phyloP scores from a whole-genome alignment of 768 basidiomycete species.

The Tremella mesenterica region DNA sequence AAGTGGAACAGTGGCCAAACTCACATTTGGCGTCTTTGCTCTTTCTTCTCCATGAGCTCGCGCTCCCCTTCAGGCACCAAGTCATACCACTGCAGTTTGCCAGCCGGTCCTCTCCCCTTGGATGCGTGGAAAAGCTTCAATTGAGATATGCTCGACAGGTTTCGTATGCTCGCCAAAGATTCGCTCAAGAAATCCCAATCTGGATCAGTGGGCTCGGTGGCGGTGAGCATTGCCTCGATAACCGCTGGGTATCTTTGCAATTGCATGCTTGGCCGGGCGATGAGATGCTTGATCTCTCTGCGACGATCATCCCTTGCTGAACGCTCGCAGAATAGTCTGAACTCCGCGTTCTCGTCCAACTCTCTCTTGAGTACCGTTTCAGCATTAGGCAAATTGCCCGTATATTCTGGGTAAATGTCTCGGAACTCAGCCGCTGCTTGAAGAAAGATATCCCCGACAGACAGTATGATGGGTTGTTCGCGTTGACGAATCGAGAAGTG shows the following conservation, averaged over 20 bases:
- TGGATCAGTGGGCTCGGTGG: slow-evolving; percentile 69
- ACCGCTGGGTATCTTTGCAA: slow-evolving; percentile 74
- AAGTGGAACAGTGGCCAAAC: slow-evolving; percentile 26
- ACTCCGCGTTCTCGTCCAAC: slow-evolving; percentile 66
- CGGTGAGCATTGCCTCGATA: slow-evolving; percentile 74
- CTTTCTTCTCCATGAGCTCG: slow-evolving; percentile 58
- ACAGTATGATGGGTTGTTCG: slow-evolving; percentile 72
- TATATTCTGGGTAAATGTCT: slow-evolving; percentile 70
- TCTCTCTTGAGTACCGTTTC: slow-evolving; percentile 84
- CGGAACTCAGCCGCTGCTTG: slow-evolving; percentile 80
- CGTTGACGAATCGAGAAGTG: slow-evolving; percentile 77
- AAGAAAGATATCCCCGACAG: slow-evolving; percentile 82
- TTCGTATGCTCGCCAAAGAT: slow-evolving; percentile 75
- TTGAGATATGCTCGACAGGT: slow-evolving; percentile 69
- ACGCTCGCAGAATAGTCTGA: slow-evolving; percentile 66
- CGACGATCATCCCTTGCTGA: slow-evolving; percentile 53
- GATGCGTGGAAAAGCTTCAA: slow-evolving; percentile 82
- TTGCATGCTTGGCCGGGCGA: slow-evolving; percentile 71
- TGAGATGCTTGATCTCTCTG: slow-evolving; percentile 68
- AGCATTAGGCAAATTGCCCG: slow-evolving; percentile 62
- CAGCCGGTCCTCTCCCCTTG: slow-evolving; percentile 69
- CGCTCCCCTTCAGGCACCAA: slow-evolving; percentile 63
- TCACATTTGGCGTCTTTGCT: slow-evolving; percentile 75
- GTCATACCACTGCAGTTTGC: slow-evolving; percentile 86
- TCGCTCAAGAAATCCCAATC: slow-evolving; percentile 75